Base-by-base conservation (phyloP, 139 green algal genomes). In the Prasinococcaceae sp. region DNA sequence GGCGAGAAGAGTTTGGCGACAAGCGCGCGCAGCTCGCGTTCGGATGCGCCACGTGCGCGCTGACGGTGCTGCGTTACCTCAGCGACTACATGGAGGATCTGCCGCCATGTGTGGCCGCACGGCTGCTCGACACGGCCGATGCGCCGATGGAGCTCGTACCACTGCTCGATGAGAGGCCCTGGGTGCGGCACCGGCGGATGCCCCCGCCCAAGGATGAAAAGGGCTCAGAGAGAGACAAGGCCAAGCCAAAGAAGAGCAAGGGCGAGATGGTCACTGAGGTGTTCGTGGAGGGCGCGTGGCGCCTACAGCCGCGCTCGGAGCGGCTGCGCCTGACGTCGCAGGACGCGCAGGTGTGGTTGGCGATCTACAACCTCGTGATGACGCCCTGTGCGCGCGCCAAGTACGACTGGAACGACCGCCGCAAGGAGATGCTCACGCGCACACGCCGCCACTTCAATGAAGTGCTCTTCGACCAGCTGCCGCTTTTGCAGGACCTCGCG, bases 401-500 rank as follows among this genome's bases (percentile, higher is more conserved):
- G 62, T 85, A 88, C 62, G 37, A 60, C 6, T 55, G 69, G 20
- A 76, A 83, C 39, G 75, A 83, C n/a, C 81, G 65, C 55, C 66
- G 81, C 16, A 69, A 63, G 35, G 77, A 81, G 14, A 45, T 36
- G 29, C 66, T 93, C 14, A 20, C 9, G 22, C 24, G 24, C 14
- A 19, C 12, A 45, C 51, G 79, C 48, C 67, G 72, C 24, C 63
- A 81, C 68, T 70, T 94, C 54, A 83, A 86, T 35, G 84, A 94
- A 51, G 52, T 86, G 29, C 69, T 92, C 53, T 69, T 92, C 26
- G 84, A 94, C 65, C 82, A 92, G 72, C 58, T 84, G 51, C 78
- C 78, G 4, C 55, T 83, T 33, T 63, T 88, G 44, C 66, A 76
- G 49, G 71, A 88, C 57, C 57, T 92, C 58, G 69, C 80, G 56